phyloP scores from a whole-genome alignment of 352 stramenopile genomes.

The Pilasporangium apinafurcum region DNA sequence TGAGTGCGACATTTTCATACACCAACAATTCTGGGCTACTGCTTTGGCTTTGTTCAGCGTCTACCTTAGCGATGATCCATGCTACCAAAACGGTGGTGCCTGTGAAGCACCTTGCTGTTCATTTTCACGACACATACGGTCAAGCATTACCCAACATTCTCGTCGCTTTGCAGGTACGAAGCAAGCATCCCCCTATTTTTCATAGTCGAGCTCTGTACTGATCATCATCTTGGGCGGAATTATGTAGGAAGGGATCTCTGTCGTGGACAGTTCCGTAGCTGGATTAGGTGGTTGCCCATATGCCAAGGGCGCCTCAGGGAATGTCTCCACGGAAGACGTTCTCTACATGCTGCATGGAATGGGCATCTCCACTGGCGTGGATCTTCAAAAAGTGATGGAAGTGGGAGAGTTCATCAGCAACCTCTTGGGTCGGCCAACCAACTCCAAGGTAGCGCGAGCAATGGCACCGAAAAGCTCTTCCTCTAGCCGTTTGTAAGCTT shows the following conservation, averaged over 20 bases:
- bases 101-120: conserved; percentile 87
- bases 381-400: conserved; percentile 90
- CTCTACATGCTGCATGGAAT: conserved; percentile 97
- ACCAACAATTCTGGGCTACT: neutral
- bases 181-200: neutral
- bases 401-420: conserved; percentile 87
- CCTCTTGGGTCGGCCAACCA: conserved; percentile 64
- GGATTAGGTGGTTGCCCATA: conserved; percentile 97
- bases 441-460: conserved; percentile 85
- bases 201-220: neutral
- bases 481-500: conserved; percentile 37
- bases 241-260: conserved; percentile 83
- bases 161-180: conserved; percentile 68
- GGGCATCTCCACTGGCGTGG: conserved; percentile 91
- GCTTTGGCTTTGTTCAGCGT: conserved; percentile 26
- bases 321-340: conserved; percentile 97
- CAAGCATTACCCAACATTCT: conserved; percentile 96
- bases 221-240: neutral
- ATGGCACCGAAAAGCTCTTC: conserved; percentile 33
- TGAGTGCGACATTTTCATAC: too few species aligned
- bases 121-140: conserved; percentile 98
- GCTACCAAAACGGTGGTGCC: conserved; percentile 76
- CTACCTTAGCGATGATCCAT: conserved; percentile 76
- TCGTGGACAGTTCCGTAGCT: conserved; percentile 93
- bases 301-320: conserved; percentile 93